Base-by-base conservation (phyloP, 768 basidiomycete genomes). In the Lepiota venenata region DNA sequence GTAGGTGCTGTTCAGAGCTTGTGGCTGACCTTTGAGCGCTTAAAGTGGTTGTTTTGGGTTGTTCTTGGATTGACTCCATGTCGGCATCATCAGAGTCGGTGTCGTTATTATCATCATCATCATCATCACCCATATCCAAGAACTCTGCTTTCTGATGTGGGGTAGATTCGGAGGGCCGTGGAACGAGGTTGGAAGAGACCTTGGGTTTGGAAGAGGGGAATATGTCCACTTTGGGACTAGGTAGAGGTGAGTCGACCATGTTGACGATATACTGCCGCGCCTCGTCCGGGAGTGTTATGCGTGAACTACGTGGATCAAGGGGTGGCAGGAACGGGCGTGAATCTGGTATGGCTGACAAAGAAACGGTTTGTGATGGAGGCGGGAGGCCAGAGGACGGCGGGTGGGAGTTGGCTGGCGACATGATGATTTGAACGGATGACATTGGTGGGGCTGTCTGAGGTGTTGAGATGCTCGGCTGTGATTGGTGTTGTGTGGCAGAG, bases 241-340 rank as follows among this genome's bases (percentile, higher is more conserved):
- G 69, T 7, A 71, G 63, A 2, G 88, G 84, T 4, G 83, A 85
- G 52, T 89, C 87, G 36, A 69, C 69, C 79, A 88, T 83, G 60
- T 78, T 81, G 36, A 81, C 76, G 52, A 89, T 85, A 62, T 88
- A 91, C 45, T 79, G 82, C 58, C 75, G 81, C 14, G 89, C 85
- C 65, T 92, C 91, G 51, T 91, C 88, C 1, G 90, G 87, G 36
- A 91, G 74, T 32, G 85, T 82, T 47, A 86, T 80, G 20, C 79
- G 78, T 8, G 87, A 90, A 47, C 85, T 48, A 42, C 46, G 50
- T 60, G 58, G 29, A 47, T 52, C 53, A 9, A 44, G 10, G 7
- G 32, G 7, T 35, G 50, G 56, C 46, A 57, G 29, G 50, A 47
- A 38, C 47, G 57, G 38, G 57, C n/a, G 55, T 12, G 16, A 20